A percentile compares a stretch with the other conserved stretches of the same genome.
Evolutionary conservation across 2,329 filamentous ascomycete genomes (phyloP).

Genomic region (Simplicillium sp.): DNA sequence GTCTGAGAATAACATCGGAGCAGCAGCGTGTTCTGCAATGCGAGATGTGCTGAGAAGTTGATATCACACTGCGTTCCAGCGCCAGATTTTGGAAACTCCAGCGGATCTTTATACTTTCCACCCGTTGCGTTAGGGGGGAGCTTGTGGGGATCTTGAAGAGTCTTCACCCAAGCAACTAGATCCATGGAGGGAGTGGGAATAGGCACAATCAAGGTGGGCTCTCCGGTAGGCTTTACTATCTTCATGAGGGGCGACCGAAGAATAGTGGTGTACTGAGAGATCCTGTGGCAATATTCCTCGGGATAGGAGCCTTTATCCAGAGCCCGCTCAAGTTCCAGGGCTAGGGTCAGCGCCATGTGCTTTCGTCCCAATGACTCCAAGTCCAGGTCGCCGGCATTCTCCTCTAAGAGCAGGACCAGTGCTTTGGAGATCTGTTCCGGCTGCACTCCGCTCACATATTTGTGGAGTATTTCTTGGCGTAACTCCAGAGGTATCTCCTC

Average conservation of each 20-base stretch:
- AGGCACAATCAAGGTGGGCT: conserved; percentile 22
- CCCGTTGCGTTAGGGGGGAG: conserved; percentile 40
- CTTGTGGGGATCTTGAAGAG: conserved; percentile 38
- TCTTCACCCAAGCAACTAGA: conserved; percentile 32
- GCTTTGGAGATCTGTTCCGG: conserved; percentile 33
- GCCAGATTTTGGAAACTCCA: conserved; percentile 70
- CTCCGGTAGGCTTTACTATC: conserved; percentile 3
- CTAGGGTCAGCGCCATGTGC: conserved; percentile 48
- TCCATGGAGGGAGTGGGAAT: conserved; percentile 19
- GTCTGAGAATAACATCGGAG: conserved; percentile 75
- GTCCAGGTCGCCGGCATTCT: conserved; percentile 9
- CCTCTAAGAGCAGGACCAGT: conserved; percentile 17
- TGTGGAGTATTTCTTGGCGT: conserved; percentile 19
- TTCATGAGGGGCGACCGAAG: conserved; percentile 29
- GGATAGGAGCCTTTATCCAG: conserved; percentile 38
- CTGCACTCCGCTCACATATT: conserved; percentile 45
- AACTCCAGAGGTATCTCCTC: conserved; percentile 9
- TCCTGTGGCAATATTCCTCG: conserved; percentile 19
- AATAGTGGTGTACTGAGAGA: conserved; percentile 40
- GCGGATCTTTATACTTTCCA: conserved; percentile 45
- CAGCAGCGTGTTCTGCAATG: conserved; percentile 73
- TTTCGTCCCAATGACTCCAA: conserved; percentile 33
- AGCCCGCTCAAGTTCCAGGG: conserved; percentile 43
- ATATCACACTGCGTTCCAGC: conserved; percentile 86
- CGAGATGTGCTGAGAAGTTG: conserved; percentile 80